phyloP scores from a whole-genome alignment of 345 rosid genomes.

The Acer saccharum region DNA sequence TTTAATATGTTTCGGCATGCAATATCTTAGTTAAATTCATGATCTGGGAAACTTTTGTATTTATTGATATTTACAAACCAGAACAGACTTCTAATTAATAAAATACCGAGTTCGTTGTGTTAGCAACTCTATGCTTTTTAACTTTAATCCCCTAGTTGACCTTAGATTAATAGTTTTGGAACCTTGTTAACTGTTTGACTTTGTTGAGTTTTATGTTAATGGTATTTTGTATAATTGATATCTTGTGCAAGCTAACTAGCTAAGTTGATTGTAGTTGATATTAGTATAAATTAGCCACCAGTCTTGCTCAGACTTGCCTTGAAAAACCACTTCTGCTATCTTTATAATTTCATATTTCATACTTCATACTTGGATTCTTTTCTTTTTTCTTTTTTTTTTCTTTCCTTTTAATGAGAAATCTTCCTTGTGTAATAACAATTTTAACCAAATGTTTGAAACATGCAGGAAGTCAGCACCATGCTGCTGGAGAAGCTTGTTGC shows the following conservation, averaged over 20 bases:
- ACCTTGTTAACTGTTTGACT: background rate
- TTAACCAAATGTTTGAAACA: conserved; percentile 16
- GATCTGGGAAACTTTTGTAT: background rate
- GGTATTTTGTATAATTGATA: background rate
- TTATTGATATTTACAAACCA: background rate
- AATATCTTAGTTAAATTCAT: background rate
- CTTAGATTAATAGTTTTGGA: background rate
- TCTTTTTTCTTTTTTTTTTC: background rate
- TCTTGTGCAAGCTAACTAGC: background rate
- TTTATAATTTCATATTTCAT: background rate
- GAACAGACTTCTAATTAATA: background rate
- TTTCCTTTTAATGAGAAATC: background rate
- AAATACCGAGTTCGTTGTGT: background rate
- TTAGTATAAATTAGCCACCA: conserved; percentile 2
- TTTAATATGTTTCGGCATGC: background rate
- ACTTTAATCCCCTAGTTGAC: background rate
- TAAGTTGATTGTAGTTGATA: background rate
- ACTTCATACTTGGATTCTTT: background rate
- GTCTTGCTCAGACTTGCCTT: background rate
- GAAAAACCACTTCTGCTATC: background rate
- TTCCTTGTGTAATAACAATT: background rate
- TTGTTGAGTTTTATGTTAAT: background rate
- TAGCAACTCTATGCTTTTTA: background rate
- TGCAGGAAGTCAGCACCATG: conserved; percentile 91
- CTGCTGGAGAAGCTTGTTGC: conserved; percentile 73